These are phyloP conservation scores for Perkinsus olseni DNA, from an alignment of 169 alveolate species.

Conservation along the genomic window DNA sequence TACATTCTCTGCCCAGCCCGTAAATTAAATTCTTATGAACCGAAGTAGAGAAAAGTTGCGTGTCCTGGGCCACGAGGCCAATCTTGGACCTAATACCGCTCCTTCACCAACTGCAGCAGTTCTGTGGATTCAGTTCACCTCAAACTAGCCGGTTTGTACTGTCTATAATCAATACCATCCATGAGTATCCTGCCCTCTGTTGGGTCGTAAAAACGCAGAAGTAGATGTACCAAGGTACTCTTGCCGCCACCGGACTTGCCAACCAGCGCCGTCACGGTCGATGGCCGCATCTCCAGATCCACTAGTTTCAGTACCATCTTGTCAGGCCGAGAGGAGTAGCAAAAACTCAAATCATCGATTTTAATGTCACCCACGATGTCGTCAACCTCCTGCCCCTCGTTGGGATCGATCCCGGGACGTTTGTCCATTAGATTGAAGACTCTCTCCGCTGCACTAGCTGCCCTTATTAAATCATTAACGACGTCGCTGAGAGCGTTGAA, in stretches of 20 bases:
- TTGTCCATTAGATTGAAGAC: conserved; percentile 24
- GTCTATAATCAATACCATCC: no score
- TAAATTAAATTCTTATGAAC: conserved; percentile 28
- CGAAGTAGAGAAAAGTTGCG: conserved; percentile 36
- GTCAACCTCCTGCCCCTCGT: neutral
- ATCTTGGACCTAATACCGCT: neutral
- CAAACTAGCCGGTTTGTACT: conserved; percentile 7
- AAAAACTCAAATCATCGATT: neutral
- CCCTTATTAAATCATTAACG: conserved; percentile 30
- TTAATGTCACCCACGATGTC: neutral
- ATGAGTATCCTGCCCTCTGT: no score
- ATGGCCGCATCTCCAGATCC: neutral
- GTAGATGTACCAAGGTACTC: neutral
- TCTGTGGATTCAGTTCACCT: neutral
- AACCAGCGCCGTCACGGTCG: neutral
- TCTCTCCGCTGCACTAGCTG: conserved; percentile 32
- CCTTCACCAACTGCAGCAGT: neutral
- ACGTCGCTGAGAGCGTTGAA: conserved; percentile 20
- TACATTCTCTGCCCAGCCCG: conserved; percentile 20
- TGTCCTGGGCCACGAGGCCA: conserved; percentile 45
- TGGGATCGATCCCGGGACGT: neutral
- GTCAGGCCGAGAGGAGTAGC: neutral
- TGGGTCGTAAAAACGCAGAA: neutral
- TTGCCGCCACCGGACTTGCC: neutral
- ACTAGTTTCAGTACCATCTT: neutral